These are phyloP conservation scores for Fusarium duplospermum DNA, from an alignment of 2,329 filamentous ascomycete genomes.

Conservation along the genomic window DNA sequence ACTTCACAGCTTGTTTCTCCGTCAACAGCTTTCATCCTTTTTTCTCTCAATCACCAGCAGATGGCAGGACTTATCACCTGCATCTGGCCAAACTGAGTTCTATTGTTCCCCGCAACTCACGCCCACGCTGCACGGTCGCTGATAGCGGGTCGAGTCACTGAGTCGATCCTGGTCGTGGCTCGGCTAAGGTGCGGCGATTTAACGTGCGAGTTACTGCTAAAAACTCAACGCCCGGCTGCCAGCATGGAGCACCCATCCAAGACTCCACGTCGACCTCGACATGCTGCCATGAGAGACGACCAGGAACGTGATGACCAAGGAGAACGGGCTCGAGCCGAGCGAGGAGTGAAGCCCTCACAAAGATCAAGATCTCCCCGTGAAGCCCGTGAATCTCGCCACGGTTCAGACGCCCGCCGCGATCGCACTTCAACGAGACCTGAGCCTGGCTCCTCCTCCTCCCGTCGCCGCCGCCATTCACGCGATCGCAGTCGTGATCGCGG, in stretches of 20 bases:
- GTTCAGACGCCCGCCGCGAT: slow-evolving; percentile 46
- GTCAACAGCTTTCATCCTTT: background rate
- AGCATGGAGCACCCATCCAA: slow-evolving; percentile 47
- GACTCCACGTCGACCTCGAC: slow-evolving; percentile 50
- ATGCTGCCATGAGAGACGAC: slow-evolving; percentile 57
- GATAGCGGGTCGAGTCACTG: slow-evolving; percentile 31
- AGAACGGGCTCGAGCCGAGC: slow-evolving; percentile 52
- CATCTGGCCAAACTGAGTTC: slow-evolving; percentile 8
- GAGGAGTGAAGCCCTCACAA: slow-evolving; percentile 49
- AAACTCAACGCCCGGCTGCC: slow-evolving; percentile 51
- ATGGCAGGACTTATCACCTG: slow-evolving; percentile 15
- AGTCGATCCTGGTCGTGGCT: slow-evolving; percentile 36
- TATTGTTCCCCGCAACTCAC: slow-evolving; percentile 31
- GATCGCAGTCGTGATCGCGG: slow-evolving; percentile 52
- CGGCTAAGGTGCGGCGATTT: slow-evolving; percentile 57
- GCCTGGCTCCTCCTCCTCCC: slow-evolving; percentile 42
- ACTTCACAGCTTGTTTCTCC: background rate
- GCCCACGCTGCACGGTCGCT: slow-evolving; percentile 28
- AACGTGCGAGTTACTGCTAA: slow-evolving; percentile 50
- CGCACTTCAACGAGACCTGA: slow-evolving; percentile 50
- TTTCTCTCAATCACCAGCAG: slow-evolving; percentile 20
- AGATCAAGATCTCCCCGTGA: slow-evolving; percentile 48
- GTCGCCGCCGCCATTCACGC: slow-evolving; percentile 53
- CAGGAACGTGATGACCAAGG: slow-evolving; percentile 52
- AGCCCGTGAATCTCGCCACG: slow-evolving; percentile 45